phyloP scores from a whole-genome alignment of 2,329 filamentous ascomycete species.

The Neonectria faginata region DNA sequence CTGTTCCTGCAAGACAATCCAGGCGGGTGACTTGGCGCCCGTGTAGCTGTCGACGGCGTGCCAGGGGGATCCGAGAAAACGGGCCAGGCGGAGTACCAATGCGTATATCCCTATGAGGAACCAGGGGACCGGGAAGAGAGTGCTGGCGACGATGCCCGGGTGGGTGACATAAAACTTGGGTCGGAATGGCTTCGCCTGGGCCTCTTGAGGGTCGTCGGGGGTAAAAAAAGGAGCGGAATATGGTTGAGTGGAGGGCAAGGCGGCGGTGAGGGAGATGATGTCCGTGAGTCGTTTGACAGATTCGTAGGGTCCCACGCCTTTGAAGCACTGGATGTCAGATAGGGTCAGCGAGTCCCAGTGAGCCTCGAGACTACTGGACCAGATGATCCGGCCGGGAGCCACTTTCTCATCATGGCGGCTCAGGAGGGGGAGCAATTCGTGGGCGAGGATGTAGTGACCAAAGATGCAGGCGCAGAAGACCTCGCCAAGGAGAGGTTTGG shows the following conservation, averaged over 20 bases:
- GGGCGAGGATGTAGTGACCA: conserved; percentile 90
- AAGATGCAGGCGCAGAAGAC: conserved; percentile 95
- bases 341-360: conserved; percentile 64
- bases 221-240: conserved; percentile 69
- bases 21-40: conserved; percentile 81
- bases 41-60: conserved; percentile 81
- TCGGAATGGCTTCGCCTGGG: conserved; percentile 40
- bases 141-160: conserved; percentile 86
- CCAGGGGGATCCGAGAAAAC: conserved; percentile 89
- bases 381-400: conserved; percentile 77
- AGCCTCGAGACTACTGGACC: conserved; percentile 87
- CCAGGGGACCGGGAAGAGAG: conserved; percentile 79
- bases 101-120: conserved; percentile 78
- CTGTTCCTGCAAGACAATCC: conserved; percentile 78
- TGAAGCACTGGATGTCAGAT: conserved; percentile 81
- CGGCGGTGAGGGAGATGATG: conserved; percentile 78
- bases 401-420: conserved; percentile 57
- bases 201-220: conserved; percentile 37
- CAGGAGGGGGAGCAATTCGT: conserved; percentile 82
- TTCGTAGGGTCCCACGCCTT: conserved; percentile 78
- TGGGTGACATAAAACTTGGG: conserved; percentile 84
- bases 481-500: conserved; percentile 73
- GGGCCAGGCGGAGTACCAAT: conserved; percentile 75
- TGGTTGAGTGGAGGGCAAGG: conserved; percentile 71
- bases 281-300: conserved; percentile 89